These are phyloP conservation scores for Sporothrix pseudoabietina DNA, from an alignment of 2,329 filamentous ascomycete genomes.

Conservation along the genomic window DNA sequence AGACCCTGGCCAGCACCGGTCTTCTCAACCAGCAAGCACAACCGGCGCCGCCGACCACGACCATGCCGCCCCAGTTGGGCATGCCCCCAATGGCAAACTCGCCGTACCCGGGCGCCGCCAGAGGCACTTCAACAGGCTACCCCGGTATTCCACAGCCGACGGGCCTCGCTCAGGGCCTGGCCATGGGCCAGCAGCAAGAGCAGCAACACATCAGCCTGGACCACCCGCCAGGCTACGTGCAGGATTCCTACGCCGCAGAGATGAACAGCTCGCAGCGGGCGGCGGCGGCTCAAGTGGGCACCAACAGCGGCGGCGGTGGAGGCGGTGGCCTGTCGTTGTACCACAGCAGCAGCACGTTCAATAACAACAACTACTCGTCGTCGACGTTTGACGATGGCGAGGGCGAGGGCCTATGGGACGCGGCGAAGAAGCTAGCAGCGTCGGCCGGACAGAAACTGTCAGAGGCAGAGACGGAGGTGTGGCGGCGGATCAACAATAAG, in stretches of 20 bases:
- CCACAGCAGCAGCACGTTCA: constrained; percentile 9
- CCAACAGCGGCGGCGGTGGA: neutral
- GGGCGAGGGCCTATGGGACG: constrained; percentile 55
- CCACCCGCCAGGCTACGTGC: constrained; percentile 60
- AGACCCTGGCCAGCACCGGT: constrained; percentile 35
- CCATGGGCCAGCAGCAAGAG: constrained; percentile 5
- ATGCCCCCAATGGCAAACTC: constrained; percentile 50
- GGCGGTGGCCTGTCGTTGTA: neutral
- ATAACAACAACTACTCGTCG: neutral
- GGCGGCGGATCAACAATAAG: constrained; percentile 64
- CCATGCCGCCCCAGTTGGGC: constrained; percentile 52
- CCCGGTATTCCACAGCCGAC: constrained; percentile 34
- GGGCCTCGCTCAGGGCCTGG: constrained; percentile 31
- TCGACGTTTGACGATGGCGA: constrained; percentile 40
- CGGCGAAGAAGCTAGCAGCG: constrained; percentile 60
- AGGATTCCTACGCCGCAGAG: constrained; percentile 57
- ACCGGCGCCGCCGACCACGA: constrained; percentile 37
- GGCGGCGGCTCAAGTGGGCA: constrained; percentile 34
- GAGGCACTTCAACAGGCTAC: constrained; percentile 49
- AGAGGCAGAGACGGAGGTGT: constrained; percentile 62
- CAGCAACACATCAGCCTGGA: constrained; percentile 38
- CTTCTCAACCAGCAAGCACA: neutral
- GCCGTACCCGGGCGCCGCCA: constrained; percentile 46
- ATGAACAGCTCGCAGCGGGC: constrained; percentile 52
- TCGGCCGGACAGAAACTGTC: constrained; percentile 60